Conservation (phyloP, 495 filamentous ascomycete species). For the Xylaria flabelliformis region DNA sequence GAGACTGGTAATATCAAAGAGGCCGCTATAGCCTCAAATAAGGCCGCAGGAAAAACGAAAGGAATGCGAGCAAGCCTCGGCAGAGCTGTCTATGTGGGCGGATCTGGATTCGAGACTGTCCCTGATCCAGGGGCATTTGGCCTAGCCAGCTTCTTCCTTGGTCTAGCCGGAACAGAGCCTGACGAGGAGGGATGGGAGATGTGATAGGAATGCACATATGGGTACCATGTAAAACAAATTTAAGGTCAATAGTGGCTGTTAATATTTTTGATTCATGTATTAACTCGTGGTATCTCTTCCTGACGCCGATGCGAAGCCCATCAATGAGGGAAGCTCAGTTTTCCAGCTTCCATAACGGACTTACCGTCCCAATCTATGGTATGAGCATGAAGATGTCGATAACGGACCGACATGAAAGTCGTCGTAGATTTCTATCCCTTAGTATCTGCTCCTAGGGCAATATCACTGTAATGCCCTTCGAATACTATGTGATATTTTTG, state of each 20-base stretch:
- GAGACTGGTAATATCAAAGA: slow-evolving; percentile 66
- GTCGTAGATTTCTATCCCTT: slow-evolving; percentile 9
- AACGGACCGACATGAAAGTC: neutral
- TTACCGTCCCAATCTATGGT: slow-evolving; percentile 19
- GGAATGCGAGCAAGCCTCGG: slow-evolving; percentile 91
- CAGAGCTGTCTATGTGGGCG: slow-evolving; percentile 88
- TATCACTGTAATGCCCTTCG: neutral
- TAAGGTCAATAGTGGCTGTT: slow-evolving; percentile 10
- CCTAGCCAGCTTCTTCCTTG: slow-evolving; percentile 78
- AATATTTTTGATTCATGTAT: slow-evolving; percentile 24
- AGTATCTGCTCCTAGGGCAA: neutral
- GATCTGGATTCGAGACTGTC: slow-evolving; percentile 77
- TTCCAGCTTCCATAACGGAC: slow-evolving; percentile 12
- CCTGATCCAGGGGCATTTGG: slow-evolving; percentile 94
- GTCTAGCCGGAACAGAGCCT: slow-evolving; percentile 62
- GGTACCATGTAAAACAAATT: slow-evolving; percentile 7
- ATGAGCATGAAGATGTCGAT: slow-evolving; percentile 7
- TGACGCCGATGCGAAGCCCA: slow-evolving; percentile 28
- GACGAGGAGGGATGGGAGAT: slow-evolving; percentile 40
- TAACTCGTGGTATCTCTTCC: slow-evolving; percentile 32
- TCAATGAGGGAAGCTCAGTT: slow-evolving; percentile 19
- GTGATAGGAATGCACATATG: slow-evolving; percentile 28
- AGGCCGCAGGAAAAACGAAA: slow-evolving; percentile 82
- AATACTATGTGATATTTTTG: slow-evolving; percentile 11
- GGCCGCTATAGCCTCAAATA: slow-evolving; percentile 76